Evolutionary conservation across 345 rosid genomes (phyloP).

Genomic region (Capsella bursapastoris): DNA sequence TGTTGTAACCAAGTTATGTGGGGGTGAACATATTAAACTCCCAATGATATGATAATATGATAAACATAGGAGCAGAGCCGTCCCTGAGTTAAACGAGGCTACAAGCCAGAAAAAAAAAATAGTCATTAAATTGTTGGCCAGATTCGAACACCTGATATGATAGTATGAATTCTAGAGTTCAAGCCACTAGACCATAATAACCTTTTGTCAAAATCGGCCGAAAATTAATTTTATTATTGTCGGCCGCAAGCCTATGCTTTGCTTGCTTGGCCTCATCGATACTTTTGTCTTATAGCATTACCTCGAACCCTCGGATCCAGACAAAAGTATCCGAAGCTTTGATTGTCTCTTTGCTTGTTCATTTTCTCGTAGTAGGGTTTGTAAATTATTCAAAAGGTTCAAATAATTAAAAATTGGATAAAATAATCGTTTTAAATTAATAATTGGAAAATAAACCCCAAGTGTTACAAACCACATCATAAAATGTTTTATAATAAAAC

Average conservation of each 20-base stretch:
- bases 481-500: conserved; percentile 24
- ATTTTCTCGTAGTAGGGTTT: conserved; percentile 26
- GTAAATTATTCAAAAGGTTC: not conserved
- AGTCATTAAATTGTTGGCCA: too few relatives aligned
- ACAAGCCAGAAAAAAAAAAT: too few relatives aligned
- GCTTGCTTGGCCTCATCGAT: too few relatives aligned
- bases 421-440: not conserved
- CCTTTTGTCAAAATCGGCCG: too few relatives aligned
- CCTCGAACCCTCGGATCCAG: conserved; percentile 36
- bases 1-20: conserved; percentile 38
- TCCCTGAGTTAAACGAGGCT: too few relatives aligned
- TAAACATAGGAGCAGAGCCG: not conserved
- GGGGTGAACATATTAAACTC: conserved; percentile 20
- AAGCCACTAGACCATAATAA: too few relatives aligned
- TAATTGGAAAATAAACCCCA: not conserved
- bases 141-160: too few relatives aligned
- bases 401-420: conserved; percentile 7
- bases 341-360: conserved; percentile 36
- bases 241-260: too few relatives aligned
- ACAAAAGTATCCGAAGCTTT: conserved; percentile 31
- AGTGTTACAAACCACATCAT: not conserved
- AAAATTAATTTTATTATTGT: too few relatives aligned
- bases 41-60: conserved; percentile 17
- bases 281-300: conserved; percentile 24
- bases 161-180: too few relatives aligned